Evolutionary conservation across 805 yeast species (phyloP).

Genomic region (Saccharomycopsis sp.): DNA sequence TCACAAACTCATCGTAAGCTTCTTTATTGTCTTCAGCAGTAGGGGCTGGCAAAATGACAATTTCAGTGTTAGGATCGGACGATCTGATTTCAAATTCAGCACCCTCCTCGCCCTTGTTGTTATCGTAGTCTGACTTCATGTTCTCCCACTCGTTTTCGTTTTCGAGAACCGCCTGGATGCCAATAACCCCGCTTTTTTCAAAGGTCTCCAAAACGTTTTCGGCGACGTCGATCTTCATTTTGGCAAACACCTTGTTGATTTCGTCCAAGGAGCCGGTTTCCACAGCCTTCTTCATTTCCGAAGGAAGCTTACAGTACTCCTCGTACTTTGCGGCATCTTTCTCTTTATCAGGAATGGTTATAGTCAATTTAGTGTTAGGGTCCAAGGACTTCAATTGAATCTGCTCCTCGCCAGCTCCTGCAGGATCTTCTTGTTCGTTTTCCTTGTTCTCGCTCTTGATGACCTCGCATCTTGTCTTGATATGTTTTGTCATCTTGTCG

Average conservation of each 20-base stretch:
- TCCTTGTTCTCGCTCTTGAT: constrained; percentile 44
- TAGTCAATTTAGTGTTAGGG: constrained; percentile 68
- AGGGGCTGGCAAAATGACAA: constrained; percentile 64
- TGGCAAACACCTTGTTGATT: constrained; percentile 76
- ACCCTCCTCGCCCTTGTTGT: constrained; percentile 20
- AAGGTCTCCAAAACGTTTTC: constrained; percentile 68
- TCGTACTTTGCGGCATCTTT: constrained; percentile 40
- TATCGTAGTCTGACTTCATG: constrained; percentile 28
- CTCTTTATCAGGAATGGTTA: constrained; percentile 55
- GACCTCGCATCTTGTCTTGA: constrained; percentile 64
- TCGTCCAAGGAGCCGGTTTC: constrained; percentile 62
- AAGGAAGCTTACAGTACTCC: constrained; percentile 51
- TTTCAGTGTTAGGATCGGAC: constrained; percentile 73
- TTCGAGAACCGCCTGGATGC: constrained; percentile 69
- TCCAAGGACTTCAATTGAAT: constrained; percentile 87
- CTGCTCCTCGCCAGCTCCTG: constrained; percentile 35
- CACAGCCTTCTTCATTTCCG: constrained; percentile 68
- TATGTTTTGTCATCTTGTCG: constrained; percentile 65
- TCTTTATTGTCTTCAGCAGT: constrained; percentile 37
- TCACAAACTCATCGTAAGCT: constrained; percentile 48
- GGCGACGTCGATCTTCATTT: constrained; percentile 68
- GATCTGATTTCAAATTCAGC: constrained; percentile 80
- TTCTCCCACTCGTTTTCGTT: constrained; percentile 59
- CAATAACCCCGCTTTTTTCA: constrained; percentile 76
- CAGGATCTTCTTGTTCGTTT: constrained; percentile 26